Evolutionary conservation across 352 stramenopile genomes (phyloP), one percentile per base, ranked within the genome.

Genomic region (Pythium insidiosum): DNA sequence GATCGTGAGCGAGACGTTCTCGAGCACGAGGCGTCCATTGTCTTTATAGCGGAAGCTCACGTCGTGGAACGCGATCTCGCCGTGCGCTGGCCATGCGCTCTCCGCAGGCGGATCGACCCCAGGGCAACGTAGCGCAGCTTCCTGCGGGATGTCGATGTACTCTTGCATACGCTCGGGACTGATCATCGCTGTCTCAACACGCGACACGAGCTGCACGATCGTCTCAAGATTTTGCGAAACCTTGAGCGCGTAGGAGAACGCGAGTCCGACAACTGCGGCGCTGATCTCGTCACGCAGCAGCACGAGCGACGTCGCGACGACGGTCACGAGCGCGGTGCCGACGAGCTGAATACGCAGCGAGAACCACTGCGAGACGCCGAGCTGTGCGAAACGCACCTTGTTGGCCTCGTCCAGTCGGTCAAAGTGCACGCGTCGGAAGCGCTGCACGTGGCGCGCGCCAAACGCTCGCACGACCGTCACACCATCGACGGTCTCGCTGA

Each of bases 31-130:
- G 4, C 47, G 48, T 1, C 53, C 88, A 15, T 66, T 55, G 12
- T 86, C 56, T 26, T 93, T 84, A 73, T 98, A 98, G 12, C 90
- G 58, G 31, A 97, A 69, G 2, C 26, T 66, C 16, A 97, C 83
- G 33, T 89, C 53, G 3, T 84, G 48, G 58, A 98, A 97, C 15
- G 67, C 37, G 4, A 98, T 51, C 4, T 54, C 35, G 12, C 92
- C 94, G 6, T 63, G 43, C 1, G 43, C 30, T 6, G 91, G 92
- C 92, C 94, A 98, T 5, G 67, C 2, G n/a, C n/a, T n/a, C n/a
- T n/a, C n/a, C n/a, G n/a, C n/a, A n/a, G n/a, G n/a, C n/a, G n/a
- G 71, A 24, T 76, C 68, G 18, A 50, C 37, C 4, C 28, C 24
- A 2, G 46, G 33, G 19, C 49, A 37, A 20, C 47, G 36, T 15